phyloP scores from a whole-genome alignment of 2,329 filamentous ascomycete genomes.

The Mariannaea sp. region DNA sequence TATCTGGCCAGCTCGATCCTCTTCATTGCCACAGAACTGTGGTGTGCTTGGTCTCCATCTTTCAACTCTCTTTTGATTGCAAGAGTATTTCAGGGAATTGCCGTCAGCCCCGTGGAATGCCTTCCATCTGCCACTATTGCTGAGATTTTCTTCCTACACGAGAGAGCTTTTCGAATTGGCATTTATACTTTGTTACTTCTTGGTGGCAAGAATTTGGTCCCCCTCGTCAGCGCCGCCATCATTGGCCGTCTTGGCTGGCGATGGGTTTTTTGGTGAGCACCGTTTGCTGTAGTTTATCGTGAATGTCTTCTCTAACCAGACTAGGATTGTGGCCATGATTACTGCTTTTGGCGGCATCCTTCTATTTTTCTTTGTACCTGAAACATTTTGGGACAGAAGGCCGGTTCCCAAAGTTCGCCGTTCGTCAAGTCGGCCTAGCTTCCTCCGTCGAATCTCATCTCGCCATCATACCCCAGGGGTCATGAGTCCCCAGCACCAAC shows the following conservation, averaged over 20 bases:
- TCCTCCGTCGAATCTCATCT: constrained; percentile 56
- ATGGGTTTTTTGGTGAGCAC: constrained; percentile 81
- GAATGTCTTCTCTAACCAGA: neutral
- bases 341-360: constrained; percentile 72
- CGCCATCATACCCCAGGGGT: constrained; percentile 39
- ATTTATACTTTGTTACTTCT: constrained; percentile 90
- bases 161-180: constrained; percentile 88
- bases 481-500: neutral
- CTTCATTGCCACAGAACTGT: constrained; percentile 78
- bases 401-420: constrained; percentile 52
- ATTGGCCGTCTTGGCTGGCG: constrained; percentile 81
- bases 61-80: constrained; percentile 81
- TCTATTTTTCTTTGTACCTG: constrained; percentile 88
- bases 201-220: constrained; percentile 89
- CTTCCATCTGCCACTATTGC: constrained; percentile 92
- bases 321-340: constrained; percentile 79
- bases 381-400: constrained; percentile 93
- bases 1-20: constrained; percentile 78
- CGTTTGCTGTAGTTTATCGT: neutral
- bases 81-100: constrained; percentile 84
- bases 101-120: constrained; percentile 89
- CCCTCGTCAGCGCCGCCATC: constrained; percentile 82
- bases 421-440: constrained; percentile 48
- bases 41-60: constrained; percentile 84
- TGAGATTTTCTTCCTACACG: constrained; percentile 95